Evolutionary conservation across 2,329 filamentous ascomycete genomes (phyloP).

Genomic region (Penicillium brevicompactum): DNA sequence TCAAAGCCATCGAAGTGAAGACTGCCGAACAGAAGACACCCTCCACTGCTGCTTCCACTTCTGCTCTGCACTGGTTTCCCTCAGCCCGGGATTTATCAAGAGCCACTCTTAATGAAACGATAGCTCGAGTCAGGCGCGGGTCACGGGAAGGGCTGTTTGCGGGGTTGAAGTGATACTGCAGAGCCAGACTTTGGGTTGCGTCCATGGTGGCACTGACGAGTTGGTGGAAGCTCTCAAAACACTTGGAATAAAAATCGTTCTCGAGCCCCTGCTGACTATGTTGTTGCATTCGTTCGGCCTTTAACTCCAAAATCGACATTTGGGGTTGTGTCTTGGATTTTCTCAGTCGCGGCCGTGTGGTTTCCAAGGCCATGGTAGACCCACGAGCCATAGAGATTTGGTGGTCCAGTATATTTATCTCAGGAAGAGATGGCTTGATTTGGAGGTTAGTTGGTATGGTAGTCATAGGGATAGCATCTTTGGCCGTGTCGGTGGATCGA

Average conservation of each 20-base stretch:
- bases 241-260: slow-evolving; percentile 13
- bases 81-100: slow-evolving; percentile 4
- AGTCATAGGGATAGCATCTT: too few relatives aligned
- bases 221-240: slow-evolving; percentile 9
- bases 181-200: slow-evolving; percentile 1
- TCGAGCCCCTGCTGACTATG: slow-evolving; percentile 11
- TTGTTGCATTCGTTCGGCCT: slow-evolving; percentile 8
- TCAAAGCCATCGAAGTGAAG: too few relatives aligned
- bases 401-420: slow-evolving; percentile 22
- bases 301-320: slow-evolving; percentile 5
- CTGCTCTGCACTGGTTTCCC: slow-evolving; percentile 8
- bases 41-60: slow-evolving; percentile 13
- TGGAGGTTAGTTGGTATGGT: too few relatives aligned
- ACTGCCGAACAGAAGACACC: not conserved
- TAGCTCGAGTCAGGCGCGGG: not conserved
- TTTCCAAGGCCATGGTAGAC: slow-evolving; percentile 22
- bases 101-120: slow-evolving; percentile 1
- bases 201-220: not conserved
- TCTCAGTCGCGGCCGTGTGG: slow-evolving; percentile 14
- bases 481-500: too few relatives aligned
- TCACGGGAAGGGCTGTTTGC: slow-evolving; percentile 1
- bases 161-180: slow-evolving; percentile 10
- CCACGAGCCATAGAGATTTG: slow-evolving; percentile 18
- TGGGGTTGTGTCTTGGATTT: slow-evolving; percentile 3
- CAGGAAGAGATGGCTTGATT: slow-evolving; percentile 8